Percentiles rank a stretch among this genome's conserved stretches.
Evolutionary conservation across 371 early-diverging fungal genomes (phyloP).

Genomic region (Circinella minor): DNA sequence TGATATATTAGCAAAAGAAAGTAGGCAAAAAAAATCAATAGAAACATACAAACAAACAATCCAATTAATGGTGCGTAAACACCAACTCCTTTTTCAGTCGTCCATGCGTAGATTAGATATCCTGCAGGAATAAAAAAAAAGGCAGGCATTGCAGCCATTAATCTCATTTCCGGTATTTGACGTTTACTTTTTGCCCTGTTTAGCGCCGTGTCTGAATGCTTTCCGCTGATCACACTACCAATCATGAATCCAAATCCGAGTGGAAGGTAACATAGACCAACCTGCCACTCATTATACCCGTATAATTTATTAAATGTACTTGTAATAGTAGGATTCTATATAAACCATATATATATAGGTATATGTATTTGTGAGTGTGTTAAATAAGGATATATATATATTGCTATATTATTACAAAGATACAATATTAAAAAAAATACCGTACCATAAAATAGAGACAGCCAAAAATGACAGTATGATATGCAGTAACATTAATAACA

Average conservation of each 20-base stretch:
- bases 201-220: constrained; percentile 50
- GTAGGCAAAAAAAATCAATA: background rate
- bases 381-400: no score
- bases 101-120: constrained; percentile 45
- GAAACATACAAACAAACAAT: constrained; percentile 30
- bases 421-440: background rate
- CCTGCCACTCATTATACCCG: constrained; percentile 30
- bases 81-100: constrained; percentile 23
- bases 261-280: constrained; percentile 52
- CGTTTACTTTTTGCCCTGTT: constrained; percentile 18
- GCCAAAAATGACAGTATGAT: constrained; percentile 32
- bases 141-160: constrained; percentile 38
- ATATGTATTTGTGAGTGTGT: no score
- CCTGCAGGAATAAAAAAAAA: constrained; percentile 42
- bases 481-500: constrained; percentile 28
- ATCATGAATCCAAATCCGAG: constrained; percentile 49
- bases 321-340: constrained; percentile 43
- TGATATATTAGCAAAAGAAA: background rate
- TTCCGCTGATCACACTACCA: constrained; percentile 54
- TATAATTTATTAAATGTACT: constrained; percentile 39
- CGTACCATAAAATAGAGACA: constrained; percentile 33
- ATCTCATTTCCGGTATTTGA: constrained; percentile 40
- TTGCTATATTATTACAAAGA: background rate
- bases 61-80: constrained; percentile 31
- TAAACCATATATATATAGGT: background rate